Evolutionary conservation across 768 basidiomycete genomes (phyloP).

Genomic region (Fistulinella prunicolor): DNA sequence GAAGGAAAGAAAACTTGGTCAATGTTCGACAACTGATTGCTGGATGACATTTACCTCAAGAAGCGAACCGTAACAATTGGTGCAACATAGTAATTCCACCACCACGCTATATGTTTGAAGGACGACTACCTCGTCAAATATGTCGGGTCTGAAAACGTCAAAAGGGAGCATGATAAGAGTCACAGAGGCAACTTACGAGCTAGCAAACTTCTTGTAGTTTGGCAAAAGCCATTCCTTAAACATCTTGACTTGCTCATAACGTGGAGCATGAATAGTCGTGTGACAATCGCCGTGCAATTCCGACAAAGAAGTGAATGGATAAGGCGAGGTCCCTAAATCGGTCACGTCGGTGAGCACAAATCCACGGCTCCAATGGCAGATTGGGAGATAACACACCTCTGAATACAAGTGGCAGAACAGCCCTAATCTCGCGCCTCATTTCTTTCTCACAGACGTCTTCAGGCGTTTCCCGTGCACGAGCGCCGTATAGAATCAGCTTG

Average conservation of each 20-base stretch:
- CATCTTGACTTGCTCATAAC: constrained; percentile 72
- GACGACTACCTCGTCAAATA: constrained; percentile 35
- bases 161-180: not conserved
- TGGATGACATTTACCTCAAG: constrained; percentile 52
- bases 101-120: constrained; percentile 55
- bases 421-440: constrained; percentile 68
- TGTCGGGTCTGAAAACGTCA: constrained; percentile 24
- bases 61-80: constrained; percentile 64
- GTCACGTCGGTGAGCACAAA: constrained; percentile 7
- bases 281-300: constrained; percentile 44
- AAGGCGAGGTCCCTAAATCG: constrained; percentile 31
- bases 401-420: constrained; percentile 65
- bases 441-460: constrained; percentile 69
- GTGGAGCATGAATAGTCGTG: constrained; percentile 50
- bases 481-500: constrained; percentile 66
- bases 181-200: constrained; percentile 37
- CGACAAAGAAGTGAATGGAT: constrained; percentile 34
- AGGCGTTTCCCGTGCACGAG: constrained; percentile 62
- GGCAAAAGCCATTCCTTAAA: constrained; percentile 77
- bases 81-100: constrained; percentile 56
- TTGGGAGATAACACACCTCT: constrained; percentile 40
- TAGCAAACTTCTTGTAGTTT: constrained; percentile 51
- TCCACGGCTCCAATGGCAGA: not conserved
- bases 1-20: constrained; percentile 6
- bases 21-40: not conserved